Evolutionary conservation across 192 early-diverging fungal genomes (phyloP), one percentile per base, ranked within the genome.

Genomic region (Diversispora eburnea): DNA sequence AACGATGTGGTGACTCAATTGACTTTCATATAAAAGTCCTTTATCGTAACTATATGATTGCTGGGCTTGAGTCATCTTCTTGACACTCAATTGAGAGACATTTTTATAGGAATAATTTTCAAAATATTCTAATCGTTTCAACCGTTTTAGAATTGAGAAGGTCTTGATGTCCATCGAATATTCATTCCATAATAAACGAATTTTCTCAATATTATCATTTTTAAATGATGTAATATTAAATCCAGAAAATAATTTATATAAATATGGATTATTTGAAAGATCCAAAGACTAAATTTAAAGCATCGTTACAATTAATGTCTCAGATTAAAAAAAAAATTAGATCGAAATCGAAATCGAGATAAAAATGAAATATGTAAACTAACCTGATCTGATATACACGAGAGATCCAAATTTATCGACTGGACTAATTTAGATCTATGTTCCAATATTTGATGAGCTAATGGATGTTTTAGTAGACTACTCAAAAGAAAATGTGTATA

Each of bases 1-100:
- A 10, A 88, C 70, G 20, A 78, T 74, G 2, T 78, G 75, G 73
- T 88, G 84, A 12, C 56, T 73, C 13, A 87, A 51, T 60, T 86
- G 78, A 33, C 54, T 73, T 20, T 83, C 83, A 10, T 72, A 77
- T 15, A 88, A 48, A 33, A 74, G 77, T 15, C 75, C 74, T 51
- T 77, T 63, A 13, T 76, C 72, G 59, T 79, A 82, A 59, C 72
- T 43, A 60, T 77, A 80, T 15, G 83, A 86, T 69, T 84, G 78
- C 58, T 89, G 82, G 33, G 78, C 55, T 19, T 67, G 45, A 43
- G 79, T 73, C 69, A 81, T 61, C 7, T 73, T 72, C 5, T 71
- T 77, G 8, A 78, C 42, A 47, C 79, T 83, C 1, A 67, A 48
- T 4, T 60, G 49, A 46, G 69, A 47, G 3, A 76, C 54, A 13